These are phyloP conservation scores for Fusarium fujikuroi DNA, from an alignment of 2,329 filamentous ascomycete species.

Conservation along the genomic window DNA sequence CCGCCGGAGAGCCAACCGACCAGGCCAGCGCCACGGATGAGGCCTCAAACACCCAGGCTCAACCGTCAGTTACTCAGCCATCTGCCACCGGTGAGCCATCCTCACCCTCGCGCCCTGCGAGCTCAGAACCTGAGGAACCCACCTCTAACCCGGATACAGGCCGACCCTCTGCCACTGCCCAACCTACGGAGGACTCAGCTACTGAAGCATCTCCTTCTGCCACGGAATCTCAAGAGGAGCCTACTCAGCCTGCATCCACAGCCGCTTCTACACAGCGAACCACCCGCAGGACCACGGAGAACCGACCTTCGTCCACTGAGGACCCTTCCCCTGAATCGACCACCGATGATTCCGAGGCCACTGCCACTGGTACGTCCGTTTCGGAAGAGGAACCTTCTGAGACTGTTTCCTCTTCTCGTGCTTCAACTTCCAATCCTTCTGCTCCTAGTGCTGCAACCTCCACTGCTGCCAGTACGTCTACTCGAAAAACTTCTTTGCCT, in stretches of 20 bases:
- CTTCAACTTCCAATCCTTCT: conserved; percentile 45
- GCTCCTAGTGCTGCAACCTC: conserved; percentile 38
- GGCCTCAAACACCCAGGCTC: conserved; percentile 12
- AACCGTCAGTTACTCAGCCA: conserved; percentile 27
- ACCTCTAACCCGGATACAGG: conserved; percentile 42
- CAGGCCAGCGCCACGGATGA: conserved; percentile 20
- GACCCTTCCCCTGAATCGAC: conserved; percentile 33
- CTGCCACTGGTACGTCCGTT: conserved; percentile 47
- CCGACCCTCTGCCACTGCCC: conserved; percentile 24
- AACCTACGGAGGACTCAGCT: conserved; percentile 26
- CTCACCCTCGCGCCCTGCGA: conserved; percentile 33
- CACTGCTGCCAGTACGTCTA: conserved; percentile 49
- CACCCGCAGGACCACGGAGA: conserved; percentile 18
- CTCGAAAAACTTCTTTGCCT: conserved; percentile 43
- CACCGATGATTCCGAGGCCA: conserved; percentile 40
- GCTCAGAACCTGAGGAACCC: conserved; percentile 34
- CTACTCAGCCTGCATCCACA: conserved; percentile 27
- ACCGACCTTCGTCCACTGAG: conserved; percentile 17
- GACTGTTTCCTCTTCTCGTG: conserved; percentile 44
- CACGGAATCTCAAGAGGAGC: conserved; percentile 26
- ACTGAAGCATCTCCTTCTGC: conserved; percentile 21
- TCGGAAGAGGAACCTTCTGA: conserved; percentile 42
- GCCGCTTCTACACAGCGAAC: conserved; percentile 18
- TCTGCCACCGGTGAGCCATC: conserved; percentile 40
- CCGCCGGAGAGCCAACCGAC: conserved; percentile 14